Conservation (phyloP, 1,284 basidiomycete species). For the Rhodotorula sp. region DNA sequence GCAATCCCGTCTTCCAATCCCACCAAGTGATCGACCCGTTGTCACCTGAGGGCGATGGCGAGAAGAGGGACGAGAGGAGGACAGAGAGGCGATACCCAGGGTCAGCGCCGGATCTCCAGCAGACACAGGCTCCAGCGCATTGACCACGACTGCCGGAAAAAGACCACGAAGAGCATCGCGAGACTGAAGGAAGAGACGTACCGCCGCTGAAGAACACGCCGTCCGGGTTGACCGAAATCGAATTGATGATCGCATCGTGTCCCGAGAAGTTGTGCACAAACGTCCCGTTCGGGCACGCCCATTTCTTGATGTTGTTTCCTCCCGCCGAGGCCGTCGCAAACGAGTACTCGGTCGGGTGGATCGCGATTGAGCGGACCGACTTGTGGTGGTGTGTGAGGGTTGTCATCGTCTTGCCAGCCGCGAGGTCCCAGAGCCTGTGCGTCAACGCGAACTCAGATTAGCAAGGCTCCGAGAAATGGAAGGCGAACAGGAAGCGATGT, state of each 20-base stretch:
- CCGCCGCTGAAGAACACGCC: constrained; percentile 96
- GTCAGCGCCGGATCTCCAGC: too few species aligned
- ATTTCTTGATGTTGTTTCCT: constrained; percentile 99
- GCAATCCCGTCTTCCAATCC: constrained; percentile 91
- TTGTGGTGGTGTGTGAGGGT: constrained; percentile 99
- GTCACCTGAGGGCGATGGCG: constrained; percentile 59
- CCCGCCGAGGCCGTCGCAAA: constrained; percentile 94
- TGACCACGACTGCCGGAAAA: background rate
- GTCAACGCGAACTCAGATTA: background rate
- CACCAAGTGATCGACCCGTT: constrained; percentile 85
- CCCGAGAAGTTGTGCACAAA: constrained; percentile 96
- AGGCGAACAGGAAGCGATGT: background rate
- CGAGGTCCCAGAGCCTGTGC: constrained; percentile 89
- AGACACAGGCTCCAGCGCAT: too few species aligned
- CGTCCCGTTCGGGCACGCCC: constrained; percentile 93
- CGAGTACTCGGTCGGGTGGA: constrained; percentile 93
- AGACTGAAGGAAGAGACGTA: constrained; percentile 49
- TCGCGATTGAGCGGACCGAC: constrained; percentile 85
- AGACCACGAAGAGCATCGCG: too few species aligned
- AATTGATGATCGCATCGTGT: constrained; percentile 97
- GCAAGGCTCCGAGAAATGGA: background rate
- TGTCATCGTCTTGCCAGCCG: constrained; percentile 91
- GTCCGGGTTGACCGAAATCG: constrained; percentile 86
- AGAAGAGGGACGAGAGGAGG: background rate
- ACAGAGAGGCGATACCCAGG: too few species aligned